Base-by-base conservation (phyloP, 208 protist genomes). In the Sergeia podlipaevii region DNA sequence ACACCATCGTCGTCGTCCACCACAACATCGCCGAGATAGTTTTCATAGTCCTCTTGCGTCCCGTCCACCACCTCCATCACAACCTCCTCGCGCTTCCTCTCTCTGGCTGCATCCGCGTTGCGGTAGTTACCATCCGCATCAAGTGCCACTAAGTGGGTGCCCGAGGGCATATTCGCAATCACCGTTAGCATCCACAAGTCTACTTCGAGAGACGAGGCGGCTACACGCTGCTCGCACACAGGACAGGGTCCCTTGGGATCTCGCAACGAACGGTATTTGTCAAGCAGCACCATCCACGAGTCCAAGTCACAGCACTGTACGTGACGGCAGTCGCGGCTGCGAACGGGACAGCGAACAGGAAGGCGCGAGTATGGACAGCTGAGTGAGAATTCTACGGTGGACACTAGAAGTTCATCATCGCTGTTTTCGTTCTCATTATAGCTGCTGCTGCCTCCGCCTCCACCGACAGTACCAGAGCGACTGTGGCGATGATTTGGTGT, bases 231-330 rank as follows among this genome's bases (percentile, higher is more conserved):
- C 60, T 89, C 76, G 60, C 89, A 96, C 46, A 93, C 85, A 13
- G 85, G 82, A 65, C 89, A 96, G 29, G 81, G 75, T n/a, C 66
- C 89, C 11, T 61, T 77, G 11, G 85, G 85, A 45, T 96, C 89
- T 11, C 89, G 89, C 80, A 93, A 65, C 4, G 85, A 82, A 32
- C 84, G 77, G 44, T 73, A 71, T 50, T 89, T 85, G 33, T 73
- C 69, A 18, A 96, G 71, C 64, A 96, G 65, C 27, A 80, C 63
- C 49, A 93, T 65, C 85, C 89, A 96, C 34, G 85, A 93, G 21
- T 93, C 80, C 32, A 96, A 51, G 55, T 96, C 89, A 59, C 89
- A 96, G 77, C 89, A 96, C 60, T 96, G 89, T 26, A 96, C 56
- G 52, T 96, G 89, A 33, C 59, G 70, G 65, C 89, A 96, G 26